Conservation (phyloP, 2,329 filamentous ascomycete genomes). For the Pseudogymnoascus sp. region DNA sequence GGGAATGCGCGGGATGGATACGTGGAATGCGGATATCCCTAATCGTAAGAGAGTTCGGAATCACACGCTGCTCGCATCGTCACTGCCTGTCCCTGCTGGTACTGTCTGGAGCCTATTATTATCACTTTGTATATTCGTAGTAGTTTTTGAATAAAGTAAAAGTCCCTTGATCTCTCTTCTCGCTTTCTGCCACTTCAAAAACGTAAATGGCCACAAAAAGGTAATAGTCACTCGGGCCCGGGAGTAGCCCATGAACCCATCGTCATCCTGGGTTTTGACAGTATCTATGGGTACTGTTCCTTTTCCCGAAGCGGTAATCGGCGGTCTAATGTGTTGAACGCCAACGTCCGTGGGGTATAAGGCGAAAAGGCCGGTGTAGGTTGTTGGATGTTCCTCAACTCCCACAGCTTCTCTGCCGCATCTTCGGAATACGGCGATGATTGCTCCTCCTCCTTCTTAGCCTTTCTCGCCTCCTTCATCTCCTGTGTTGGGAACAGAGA, state of each 20-base stretch:
- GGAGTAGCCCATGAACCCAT: not conserved
- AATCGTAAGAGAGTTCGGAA: not conserved
- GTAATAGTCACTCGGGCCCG: not conserved
- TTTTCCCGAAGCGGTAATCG: constrained; percentile 43
- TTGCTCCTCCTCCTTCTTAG: constrained; percentile 35
- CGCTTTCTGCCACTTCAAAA: not conserved
- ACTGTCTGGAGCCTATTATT: not conserved
- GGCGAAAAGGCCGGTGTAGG: constrained; percentile 36
- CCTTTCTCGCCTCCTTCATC: not conserved
- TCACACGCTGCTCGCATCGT: not conserved
- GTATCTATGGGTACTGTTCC: not conserved
- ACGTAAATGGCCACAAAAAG: not conserved
- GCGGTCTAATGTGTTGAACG: constrained; percentile 56
- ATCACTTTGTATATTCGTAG: not conserved
- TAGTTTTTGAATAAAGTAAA: not conserved
- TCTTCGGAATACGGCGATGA: constrained; percentile 29
- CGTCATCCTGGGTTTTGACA: not conserved
- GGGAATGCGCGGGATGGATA: not conserved
- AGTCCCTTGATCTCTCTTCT: not conserved
- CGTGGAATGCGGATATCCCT: constrained; percentile 6
- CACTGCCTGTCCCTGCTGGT: not conserved
- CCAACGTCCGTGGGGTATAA: constrained; percentile 59
- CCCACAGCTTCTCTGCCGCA: constrained; percentile 44
- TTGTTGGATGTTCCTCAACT: constrained; percentile 46
- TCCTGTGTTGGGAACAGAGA: constrained; percentile 36